Percentiles rank a stretch among this genome's conserved stretches.
Conservation (phyloP, 2,329 filamentous ascomycete species). For the Thielaviopsis cerberus region DNA sequence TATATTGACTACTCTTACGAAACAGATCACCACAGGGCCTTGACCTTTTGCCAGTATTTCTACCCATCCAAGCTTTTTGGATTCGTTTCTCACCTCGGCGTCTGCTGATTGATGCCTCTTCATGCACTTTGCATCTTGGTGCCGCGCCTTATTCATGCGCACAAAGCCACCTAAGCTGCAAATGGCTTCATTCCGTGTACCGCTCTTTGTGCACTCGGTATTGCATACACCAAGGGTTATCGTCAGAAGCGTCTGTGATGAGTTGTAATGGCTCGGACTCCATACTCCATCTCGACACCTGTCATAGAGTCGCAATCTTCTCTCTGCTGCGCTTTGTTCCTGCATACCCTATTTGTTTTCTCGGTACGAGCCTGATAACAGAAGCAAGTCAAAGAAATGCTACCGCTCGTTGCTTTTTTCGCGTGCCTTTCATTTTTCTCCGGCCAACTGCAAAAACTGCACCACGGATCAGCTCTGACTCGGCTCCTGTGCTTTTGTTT, state of each 20-base stretch:
- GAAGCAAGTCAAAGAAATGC: not conserved
- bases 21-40: not conserved
- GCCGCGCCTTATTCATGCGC: not conserved
- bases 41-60: not conserved
- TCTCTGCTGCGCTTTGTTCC: not conserved
- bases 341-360: not conserved
- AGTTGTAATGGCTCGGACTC: no score
- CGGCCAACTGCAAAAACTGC: not conserved
- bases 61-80: not conserved
- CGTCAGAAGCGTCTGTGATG: no score
- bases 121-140: not conserved
- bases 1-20: no score
- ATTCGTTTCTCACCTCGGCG: not conserved
- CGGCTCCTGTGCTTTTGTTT: not conserved
- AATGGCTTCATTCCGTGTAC: not conserved
- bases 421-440: not conserved
- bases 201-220: not conserved
- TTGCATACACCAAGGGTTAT: no score
- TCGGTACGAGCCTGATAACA: not conserved
- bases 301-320: not conserved
- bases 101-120: not conserved
- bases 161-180: not conserved
- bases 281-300: no score
- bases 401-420: not conserved
- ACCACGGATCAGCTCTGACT: not conserved